These are phyloP conservation scores for Ophiocordyceps australis DNA, from an alignment of 2,329 filamentous ascomycete genomes.

Conservation along the genomic window DNA sequence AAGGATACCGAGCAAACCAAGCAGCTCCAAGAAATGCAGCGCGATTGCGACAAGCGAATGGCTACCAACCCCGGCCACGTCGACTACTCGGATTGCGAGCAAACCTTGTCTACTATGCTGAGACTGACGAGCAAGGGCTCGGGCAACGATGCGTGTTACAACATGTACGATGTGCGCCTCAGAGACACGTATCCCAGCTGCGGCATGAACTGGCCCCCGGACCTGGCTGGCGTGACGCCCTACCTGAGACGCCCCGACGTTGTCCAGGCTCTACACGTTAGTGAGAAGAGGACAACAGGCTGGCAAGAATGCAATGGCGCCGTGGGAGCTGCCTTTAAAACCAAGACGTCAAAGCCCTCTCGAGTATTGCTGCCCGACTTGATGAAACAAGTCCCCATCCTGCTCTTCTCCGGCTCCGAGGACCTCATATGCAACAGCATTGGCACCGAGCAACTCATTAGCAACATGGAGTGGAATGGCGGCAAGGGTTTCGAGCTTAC, in stretches of 20 bases:
- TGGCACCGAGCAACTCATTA: slow-evolving; percentile 80
- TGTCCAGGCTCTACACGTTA: slow-evolving; percentile 62
- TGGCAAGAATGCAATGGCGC: slow-evolving; percentile 82
- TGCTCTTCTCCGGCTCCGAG: slow-evolving; percentile 85
- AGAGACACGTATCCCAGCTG: slow-evolving; percentile 66
- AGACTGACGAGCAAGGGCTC: slow-evolving; percentile 38
- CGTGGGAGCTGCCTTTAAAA: slow-evolving; percentile 55
- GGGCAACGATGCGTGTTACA: slow-evolving; percentile 48
- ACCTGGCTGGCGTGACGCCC: slow-evolving; percentile 57
- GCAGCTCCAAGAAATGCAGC: slow-evolving; percentile 49
- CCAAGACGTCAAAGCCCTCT: slow-evolving; percentile 53
- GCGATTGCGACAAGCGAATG: slow-evolving; percentile 47
- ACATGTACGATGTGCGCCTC: slow-evolving; percentile 94
- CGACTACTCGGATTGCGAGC: slow-evolving; percentile 55
- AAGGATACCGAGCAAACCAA: slow-evolving; percentile 45
- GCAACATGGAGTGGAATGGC: slow-evolving; percentile 80
- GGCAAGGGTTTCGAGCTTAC: slow-evolving; percentile 80
- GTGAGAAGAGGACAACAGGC: slow-evolving; percentile 62
- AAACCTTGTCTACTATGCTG: slow-evolving; percentile 57
- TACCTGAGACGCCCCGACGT: slow-evolving; percentile 80
- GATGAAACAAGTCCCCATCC: slow-evolving; percentile 56
- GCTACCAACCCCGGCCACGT: slow-evolving; percentile 31
- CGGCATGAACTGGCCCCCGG: slow-evolving; percentile 96
- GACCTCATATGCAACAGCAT: slow-evolving; percentile 96
- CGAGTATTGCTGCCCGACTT: slow-evolving; percentile 61